A percentile compares a stretch with the other conserved stretches of the same genome.
Conservation (phyloP, 2,329 filamentous ascomycete species). For the Colletotrichum karsti region DNA sequence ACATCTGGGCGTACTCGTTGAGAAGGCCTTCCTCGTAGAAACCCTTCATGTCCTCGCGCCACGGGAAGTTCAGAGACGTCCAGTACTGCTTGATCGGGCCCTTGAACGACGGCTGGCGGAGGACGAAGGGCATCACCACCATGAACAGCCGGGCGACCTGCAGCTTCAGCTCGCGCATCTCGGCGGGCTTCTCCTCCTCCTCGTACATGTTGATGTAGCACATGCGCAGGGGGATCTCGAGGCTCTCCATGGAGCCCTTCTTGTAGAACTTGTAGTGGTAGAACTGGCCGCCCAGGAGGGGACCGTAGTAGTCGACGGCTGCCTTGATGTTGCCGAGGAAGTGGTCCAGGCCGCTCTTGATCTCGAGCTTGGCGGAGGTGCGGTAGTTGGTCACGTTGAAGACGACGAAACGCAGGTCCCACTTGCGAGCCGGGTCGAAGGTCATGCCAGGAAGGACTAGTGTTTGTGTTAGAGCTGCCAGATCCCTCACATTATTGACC, state of each 20-base stretch:
- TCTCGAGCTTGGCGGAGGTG: constrained; percentile 37
- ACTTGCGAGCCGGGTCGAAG: constrained; percentile 23
- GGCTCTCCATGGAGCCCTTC: neutral
- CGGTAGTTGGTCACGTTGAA: constrained; percentile 43
- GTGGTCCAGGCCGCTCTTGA: constrained; percentile 31
- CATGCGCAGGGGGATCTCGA: constrained; percentile 22
- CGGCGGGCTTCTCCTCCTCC: constrained; percentile 4
- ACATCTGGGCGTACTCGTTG: constrained; percentile 4
- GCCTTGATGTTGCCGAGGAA: constrained; percentile 5
- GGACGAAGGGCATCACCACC: constrained; percentile 16
- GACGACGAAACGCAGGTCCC: constrained; percentile 39
- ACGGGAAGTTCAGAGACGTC: constrained; percentile 21
- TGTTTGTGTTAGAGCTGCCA: neutral
- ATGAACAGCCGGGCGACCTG: constrained; percentile 10
- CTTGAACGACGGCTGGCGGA: constrained; percentile 8
- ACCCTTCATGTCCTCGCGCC: constrained; percentile 18
- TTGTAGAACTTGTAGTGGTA: constrained; percentile 19
- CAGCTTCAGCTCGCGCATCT: constrained; percentile 18
- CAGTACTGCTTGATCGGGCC: neutral
- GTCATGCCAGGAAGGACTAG: neutral
- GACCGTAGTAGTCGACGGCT: neutral
- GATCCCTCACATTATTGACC: neutral
- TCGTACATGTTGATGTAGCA: constrained; percentile 11
- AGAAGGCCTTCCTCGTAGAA: constrained; percentile 18
- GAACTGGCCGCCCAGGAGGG: neutral